These are phyloP conservation scores for Tremellales sp. DNA, from an alignment of 1,284 basidiomycete species.

Conservation along the genomic window DNA sequence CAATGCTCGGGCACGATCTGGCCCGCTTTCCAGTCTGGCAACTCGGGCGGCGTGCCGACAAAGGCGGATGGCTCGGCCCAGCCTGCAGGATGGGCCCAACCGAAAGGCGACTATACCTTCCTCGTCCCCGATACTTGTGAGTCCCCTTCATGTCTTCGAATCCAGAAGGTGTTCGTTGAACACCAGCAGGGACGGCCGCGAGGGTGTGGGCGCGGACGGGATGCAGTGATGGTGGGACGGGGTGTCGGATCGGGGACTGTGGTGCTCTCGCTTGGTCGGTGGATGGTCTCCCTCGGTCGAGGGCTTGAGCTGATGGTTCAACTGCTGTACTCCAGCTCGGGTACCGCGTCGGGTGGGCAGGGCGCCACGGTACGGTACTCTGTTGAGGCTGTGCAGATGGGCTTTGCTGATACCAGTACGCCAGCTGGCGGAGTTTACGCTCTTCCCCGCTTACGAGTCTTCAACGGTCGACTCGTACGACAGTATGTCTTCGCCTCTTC, in stretches of 20 bases:
- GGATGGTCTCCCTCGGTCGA: background rate
- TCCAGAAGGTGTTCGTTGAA: background rate
- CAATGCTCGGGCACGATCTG: conserved; percentile 20
- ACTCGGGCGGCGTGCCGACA: background rate
- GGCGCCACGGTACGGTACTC: conserved; percentile 18
- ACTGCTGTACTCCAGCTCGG: conserved; percentile 1
- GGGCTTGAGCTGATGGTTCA: conserved; percentile 6
- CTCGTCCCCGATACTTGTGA: conserved; percentile 19
- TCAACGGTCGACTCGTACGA: conserved; percentile 20
- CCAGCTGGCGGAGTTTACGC: conserved; percentile 23
- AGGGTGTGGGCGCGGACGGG: conserved; percentile 22
- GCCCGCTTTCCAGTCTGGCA: conserved; percentile 10
- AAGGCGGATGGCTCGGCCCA: conserved; percentile 5
- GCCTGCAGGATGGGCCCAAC: conserved; percentile 11
- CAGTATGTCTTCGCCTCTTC: conserved; percentile 10
- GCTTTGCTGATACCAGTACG: background rate
- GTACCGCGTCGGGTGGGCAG: conserved; percentile 9
- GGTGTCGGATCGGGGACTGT: conserved; percentile 22
- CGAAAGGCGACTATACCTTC: conserved; percentile 9
- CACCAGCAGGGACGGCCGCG: conserved; percentile 5
- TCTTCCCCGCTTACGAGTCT: conserved; percentile 1
- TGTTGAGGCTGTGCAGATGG: background rate
- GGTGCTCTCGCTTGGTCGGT: conserved; percentile 12
- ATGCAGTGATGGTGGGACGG: conserved; percentile 13
- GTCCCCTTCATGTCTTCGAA: background rate